Evolutionary conservation across 2,329 filamentous ascomycete genomes (phyloP).

Genomic region (Pseudogymnoascus sp.): DNA sequence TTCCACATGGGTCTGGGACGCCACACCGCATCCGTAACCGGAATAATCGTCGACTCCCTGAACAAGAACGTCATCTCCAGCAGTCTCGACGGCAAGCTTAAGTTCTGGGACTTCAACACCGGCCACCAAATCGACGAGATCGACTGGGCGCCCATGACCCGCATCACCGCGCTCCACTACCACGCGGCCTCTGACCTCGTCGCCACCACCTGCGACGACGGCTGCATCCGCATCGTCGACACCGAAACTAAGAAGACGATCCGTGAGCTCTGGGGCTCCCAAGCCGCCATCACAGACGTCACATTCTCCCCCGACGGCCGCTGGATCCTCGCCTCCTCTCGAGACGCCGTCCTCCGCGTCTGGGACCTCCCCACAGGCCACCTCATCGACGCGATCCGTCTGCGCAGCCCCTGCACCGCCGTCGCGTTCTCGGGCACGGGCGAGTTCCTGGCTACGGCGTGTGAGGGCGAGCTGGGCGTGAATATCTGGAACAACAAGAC

Average conservation of each 20-base stretch:
- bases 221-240: constrained; percentile 81
- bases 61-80: constrained; percentile 82
- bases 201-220: constrained; percentile 81
- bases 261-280: constrained; percentile 82
- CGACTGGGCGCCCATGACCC: constrained; percentile 71
- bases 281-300: constrained; percentile 66
- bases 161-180: constrained; percentile 69
- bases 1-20: constrained; percentile 48
- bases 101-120: constrained; percentile 95
- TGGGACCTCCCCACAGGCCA: constrained; percentile 97
- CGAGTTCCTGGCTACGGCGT: constrained; percentile 87
- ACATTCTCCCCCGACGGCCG: constrained; percentile 88
- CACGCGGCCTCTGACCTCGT: constrained; percentile 77
- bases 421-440: constrained; percentile 83
- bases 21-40: constrained; percentile 76
- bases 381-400: constrained; percentile 82
- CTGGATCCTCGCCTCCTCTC: constrained; percentile 84
- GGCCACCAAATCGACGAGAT: constrained; percentile 73
- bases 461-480: constrained; percentile 76
- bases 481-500: constrained; percentile 93
- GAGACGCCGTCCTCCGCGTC: constrained; percentile 70
- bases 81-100: constrained; percentile 82
- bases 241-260: constrained; percentile 85
- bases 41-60: constrained; percentile 78
- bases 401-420: constrained; percentile 70